These are phyloP conservation scores for Hypoxylon lenormandii DNA, from an alignment of 495 filamentous ascomycete species.

Conservation along the genomic window DNA sequence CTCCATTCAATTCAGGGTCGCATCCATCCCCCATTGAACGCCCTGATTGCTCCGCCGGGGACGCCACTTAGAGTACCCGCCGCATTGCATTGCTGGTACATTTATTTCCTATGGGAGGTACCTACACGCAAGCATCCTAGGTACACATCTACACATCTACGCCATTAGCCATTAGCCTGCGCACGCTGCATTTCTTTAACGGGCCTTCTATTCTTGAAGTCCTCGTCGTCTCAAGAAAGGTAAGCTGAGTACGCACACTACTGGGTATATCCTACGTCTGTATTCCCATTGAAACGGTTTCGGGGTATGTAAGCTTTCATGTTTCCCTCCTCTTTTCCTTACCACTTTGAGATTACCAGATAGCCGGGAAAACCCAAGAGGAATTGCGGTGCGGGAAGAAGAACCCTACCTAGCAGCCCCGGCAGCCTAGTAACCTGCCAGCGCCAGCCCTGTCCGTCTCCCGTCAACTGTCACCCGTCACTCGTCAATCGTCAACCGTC, in stretches of 20 bases:
- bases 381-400: neutral
- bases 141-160: too few relatives aligned
- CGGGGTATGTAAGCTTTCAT: too few relatives aligned
- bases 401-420: constrained; percentile 8
- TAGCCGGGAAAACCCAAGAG: too few relatives aligned
- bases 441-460: too few relatives aligned
- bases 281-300: too few relatives aligned
- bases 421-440: too few relatives aligned
- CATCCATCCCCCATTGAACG: constrained; percentile 17
- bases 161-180: neutral
- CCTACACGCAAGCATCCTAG: constrained; percentile 46
- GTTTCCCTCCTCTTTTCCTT: neutral
- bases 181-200: too few relatives aligned
- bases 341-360: neutral
- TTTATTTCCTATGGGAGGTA: too few relatives aligned
- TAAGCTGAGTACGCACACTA: neutral
- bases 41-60: constrained; percentile 23
- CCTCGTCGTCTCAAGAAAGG: constrained; percentile 2
- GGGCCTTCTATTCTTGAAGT: neutral
- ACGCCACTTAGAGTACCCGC: constrained; percentile 4
- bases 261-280: too few relatives aligned
- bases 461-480: too few relatives aligned
- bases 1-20: constrained; percentile 24
- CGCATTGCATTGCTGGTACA: neutral
- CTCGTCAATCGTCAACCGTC: too few relatives aligned